A percentile compares a stretch with the other conserved stretches of the same genome.
These are phyloP conservation scores for Kingdonia uniflora DNA, from an alignment of 164 flowering plant species.

Conservation along the genomic window DNA sequence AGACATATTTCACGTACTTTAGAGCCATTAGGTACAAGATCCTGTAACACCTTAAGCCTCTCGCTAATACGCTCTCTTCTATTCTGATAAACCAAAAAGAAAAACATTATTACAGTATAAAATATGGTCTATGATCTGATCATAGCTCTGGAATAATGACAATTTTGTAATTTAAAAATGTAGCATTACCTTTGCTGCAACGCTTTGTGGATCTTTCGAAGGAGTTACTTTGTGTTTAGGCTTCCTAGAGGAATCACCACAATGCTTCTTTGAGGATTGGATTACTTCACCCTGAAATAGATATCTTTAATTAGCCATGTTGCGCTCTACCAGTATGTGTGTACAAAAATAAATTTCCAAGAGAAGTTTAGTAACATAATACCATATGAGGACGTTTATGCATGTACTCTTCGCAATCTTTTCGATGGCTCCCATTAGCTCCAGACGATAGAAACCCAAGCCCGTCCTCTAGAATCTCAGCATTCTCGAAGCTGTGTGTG, in stretches of 20 bases:
- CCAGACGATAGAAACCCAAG: constrained; percentile 37
- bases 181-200: constrained; percentile 72
- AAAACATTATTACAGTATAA: not conserved
- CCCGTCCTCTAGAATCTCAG: constrained; percentile 16
- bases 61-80: constrained; percentile 89
- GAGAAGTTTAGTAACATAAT: not conserved
- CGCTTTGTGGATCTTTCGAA: constrained; percentile 79
- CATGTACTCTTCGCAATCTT: constrained; percentile 15
- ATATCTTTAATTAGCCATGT: too few relatives aligned
- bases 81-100: constrained; percentile 39
- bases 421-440: constrained; percentile 15
- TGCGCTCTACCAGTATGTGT: too few relatives aligned
- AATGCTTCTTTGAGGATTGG: constrained; percentile 51
- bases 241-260: constrained; percentile 29
- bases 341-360: not conserved
- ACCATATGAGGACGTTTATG: constrained; percentile 50
- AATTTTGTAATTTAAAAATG: not conserved
- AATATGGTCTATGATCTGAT: not conserved
- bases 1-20: constrained; percentile 35
- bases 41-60: constrained; percentile 76
- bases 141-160: not conserved
- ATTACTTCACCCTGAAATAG: constrained; percentile 31
- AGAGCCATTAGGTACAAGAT: constrained; percentile 85
- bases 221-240: constrained; percentile 32
- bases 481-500: constrained; percentile 10